Percentiles rank a stretch among this genome's conserved stretches.
Evolutionary conservation across 1,139 yeast genomes (phyloP).

Genomic region (Nadsonia commutata): DNA sequence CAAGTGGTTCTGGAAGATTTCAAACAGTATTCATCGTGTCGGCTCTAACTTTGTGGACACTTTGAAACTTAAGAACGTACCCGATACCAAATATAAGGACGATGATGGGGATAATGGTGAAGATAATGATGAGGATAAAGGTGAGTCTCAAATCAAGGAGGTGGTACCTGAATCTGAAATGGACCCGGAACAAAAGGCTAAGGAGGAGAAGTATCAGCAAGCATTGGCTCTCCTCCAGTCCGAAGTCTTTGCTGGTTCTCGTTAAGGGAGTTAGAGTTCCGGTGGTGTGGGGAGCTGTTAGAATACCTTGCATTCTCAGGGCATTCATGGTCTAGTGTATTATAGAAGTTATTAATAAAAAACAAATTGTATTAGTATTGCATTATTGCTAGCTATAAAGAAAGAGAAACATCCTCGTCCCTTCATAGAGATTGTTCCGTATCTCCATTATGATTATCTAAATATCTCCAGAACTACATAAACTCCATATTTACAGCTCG

Average conservation of each 20-base stretch:
- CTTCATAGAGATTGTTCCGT: too few species aligned
- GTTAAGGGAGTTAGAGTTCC: too few species aligned
- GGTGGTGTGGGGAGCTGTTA: too few species aligned
- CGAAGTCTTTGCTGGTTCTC: neutral
- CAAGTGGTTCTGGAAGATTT: conserved; percentile 38
- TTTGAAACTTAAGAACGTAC: neutral
- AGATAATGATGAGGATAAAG: neutral
- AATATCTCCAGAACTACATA: too few species aligned
- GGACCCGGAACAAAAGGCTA: neutral
- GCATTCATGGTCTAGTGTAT: too few species aligned
- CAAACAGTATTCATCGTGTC: neutral
- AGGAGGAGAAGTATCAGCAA: neutral
- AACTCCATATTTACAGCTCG: too few species aligned
- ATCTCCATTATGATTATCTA: too few species aligned
- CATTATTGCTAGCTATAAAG: too few species aligned
- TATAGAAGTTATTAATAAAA: too few species aligned
- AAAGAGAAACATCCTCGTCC: too few species aligned
- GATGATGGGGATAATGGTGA: neutral
- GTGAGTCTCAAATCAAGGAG: neutral
- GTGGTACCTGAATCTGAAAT: neutral
- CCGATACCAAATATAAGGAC: neutral
- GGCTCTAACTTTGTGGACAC: neutral
- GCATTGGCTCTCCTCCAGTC: neutral
- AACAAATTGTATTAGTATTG: too few species aligned
- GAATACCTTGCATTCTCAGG: neutral